Evolutionary conservation across 306 rosid species (phyloP).

Genomic region (Quercus aquifolioides): DNA sequence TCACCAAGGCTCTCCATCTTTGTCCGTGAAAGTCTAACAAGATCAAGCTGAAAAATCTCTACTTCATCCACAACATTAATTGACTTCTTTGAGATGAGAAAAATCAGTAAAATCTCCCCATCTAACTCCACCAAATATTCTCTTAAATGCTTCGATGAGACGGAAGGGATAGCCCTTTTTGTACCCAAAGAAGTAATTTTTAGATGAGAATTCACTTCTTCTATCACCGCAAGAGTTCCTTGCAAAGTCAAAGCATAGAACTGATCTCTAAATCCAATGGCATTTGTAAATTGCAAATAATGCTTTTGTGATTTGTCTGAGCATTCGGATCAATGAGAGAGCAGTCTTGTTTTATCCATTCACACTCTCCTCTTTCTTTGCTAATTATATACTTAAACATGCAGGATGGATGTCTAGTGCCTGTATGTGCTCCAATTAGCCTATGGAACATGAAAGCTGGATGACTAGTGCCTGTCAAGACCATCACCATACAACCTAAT

Average conservation of each 20-base stretch:
- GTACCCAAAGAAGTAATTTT: conserved; percentile 7
- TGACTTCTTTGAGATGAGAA: conserved; percentile 12
- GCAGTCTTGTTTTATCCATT: conserved; percentile 24
- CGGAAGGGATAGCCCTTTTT: conserved; percentile 13
- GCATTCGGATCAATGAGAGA: neutral
- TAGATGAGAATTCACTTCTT: neutral
- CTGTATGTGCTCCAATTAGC: conserved; percentile 14
- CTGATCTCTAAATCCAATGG: conserved; percentile 19
- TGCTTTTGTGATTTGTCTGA: neutral
- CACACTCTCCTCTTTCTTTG: neutral
- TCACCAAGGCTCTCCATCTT: conserved; percentile 9
- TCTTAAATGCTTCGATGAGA: conserved; percentile 18
- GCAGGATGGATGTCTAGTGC: conserved; percentile 14
- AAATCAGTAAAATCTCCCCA: conserved; percentile 20
- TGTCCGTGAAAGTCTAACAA: conserved; percentile 11
- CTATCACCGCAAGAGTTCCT: conserved; percentile 7
- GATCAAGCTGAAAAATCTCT: conserved; percentile 13
- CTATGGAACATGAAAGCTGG: conserved; percentile 18
- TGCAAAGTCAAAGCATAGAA: neutral
- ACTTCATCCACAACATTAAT: conserved; percentile 17
- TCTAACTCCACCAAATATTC: conserved; percentile 21
- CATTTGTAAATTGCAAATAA: conserved; percentile 18
- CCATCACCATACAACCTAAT: neutral
- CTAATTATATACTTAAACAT: neutral
- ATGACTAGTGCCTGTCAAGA: conserved; percentile 9